These are phyloP conservation scores for Rhynchospora pubera DNA, from an alignment of 176 grass and related monocot genomes.

Conservation along the genomic window DNA sequence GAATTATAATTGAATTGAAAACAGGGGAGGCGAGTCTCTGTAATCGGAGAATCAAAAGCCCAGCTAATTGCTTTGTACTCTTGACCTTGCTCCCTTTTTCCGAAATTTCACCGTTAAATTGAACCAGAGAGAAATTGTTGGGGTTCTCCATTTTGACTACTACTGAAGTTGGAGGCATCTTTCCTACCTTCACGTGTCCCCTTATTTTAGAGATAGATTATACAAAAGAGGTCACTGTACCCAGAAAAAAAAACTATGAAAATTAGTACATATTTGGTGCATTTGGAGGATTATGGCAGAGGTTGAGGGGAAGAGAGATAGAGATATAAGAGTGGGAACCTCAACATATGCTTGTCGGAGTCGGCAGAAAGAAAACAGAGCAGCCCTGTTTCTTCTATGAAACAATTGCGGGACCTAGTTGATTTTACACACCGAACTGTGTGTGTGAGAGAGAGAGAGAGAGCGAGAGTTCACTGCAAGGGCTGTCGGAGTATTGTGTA, in stretches of 20 bases:
- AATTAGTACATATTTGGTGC: not conserved
- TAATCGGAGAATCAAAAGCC: slow-evolving; percentile 76
- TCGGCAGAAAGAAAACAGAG: slow-evolving; percentile 4
- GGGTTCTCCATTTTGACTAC: slow-evolving; percentile 77
- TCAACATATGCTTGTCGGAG: not conserved
- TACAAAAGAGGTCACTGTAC: not conserved
- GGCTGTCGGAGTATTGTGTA: slow-evolving; percentile 2
- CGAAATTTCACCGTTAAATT: slow-evolving; percentile 14
- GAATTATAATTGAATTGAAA: slow-evolving; percentile 12
- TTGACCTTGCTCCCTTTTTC: slow-evolving; percentile 49
- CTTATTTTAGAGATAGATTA: not conserved
- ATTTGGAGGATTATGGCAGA: not conserved
- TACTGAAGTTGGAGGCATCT: slow-evolving; percentile 31
- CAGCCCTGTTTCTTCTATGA: slow-evolving; percentile 3
- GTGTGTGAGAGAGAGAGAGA: slow-evolving; percentile 13
- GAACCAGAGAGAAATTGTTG: slow-evolving; percentile 34
- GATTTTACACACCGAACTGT: not conserved
- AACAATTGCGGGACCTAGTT: not conserved
- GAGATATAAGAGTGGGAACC: not conserved
- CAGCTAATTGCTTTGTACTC: slow-evolving; percentile 75
- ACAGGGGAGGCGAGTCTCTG: slow-evolving; percentile 54
- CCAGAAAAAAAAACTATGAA: not conserved
- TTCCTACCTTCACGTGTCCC: not conserved
- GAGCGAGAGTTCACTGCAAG: not conserved
- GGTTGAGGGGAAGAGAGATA: not conserved